Evolutionary conservation across 2,329 filamentous ascomycete genomes (phyloP), one percentile per base, ranked within the genome.

Genomic region (Aspergillus floridensis): DNA sequence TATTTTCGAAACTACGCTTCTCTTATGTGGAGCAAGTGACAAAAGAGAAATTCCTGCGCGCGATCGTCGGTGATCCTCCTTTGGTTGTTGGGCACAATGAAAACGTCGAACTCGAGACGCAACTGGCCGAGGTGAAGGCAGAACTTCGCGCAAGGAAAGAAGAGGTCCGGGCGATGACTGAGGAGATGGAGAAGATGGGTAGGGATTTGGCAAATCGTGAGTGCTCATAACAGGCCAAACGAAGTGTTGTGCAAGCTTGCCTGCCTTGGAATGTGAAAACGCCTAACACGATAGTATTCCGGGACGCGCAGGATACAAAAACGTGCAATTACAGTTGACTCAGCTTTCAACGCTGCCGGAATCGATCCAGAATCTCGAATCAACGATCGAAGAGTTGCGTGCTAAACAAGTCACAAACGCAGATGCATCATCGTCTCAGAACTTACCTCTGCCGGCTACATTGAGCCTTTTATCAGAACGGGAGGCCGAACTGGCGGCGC

Each of bases 11-110:
- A 79, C 84, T 98, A 44, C 91, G 93, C 67, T 98, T 98, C 81
- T 96, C 91, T 65, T 98, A 98, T 77, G 90, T 97, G 68, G 95
- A 99, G 77, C 95, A 98, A 80, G 92, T 98, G 63, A 98, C 93
- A 49, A 99, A 98, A 78, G 95, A 99, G 75, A 96, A 96, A 71
- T 98, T 97, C 76, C 88, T 99, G 57, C 91, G 92, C 66, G 88
- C 91, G 64, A 96, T 98, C 67, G 92, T 96, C 16, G 92, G 91
- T 63, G 91, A 96, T 63, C 92, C 93, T 52, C 95, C 93, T 0
- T 82, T 93, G 16, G 89, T 98, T 49, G 90, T 96, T 59, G 88
- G 88, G 46, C 86, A 88, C 48, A 84, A 88, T 67, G 93, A 98
- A 71, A 98, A 97, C 72, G 79, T 88, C 51, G 87, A 88, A 59